phyloP scores from a whole-genome alignment of 345 rosid species.

The Gossypium herbaceum region DNA sequence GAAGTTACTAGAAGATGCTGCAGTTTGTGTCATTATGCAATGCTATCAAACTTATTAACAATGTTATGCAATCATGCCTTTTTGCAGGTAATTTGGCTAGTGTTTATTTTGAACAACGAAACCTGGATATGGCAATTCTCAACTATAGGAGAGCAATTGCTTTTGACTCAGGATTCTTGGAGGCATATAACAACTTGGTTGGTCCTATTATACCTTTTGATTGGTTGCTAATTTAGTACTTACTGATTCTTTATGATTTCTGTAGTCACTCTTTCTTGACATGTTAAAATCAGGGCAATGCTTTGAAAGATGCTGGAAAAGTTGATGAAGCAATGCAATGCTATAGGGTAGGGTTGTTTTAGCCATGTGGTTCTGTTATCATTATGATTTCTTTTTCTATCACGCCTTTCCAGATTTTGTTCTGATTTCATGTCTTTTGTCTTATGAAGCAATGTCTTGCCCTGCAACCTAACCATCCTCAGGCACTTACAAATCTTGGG shows the following conservation, averaged over 20 bases:
- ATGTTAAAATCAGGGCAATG: slow-evolving; percentile 66
- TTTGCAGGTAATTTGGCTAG: slow-evolving; percentile 85
- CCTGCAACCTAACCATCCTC: slow-evolving; percentile 87
- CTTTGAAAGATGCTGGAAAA: slow-evolving; percentile 82
- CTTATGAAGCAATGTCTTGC: slow-evolving; percentile 81
- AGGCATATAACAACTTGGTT: slow-evolving; percentile 97
- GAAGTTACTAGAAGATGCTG: neutral
- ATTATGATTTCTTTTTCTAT: slow-evolving; percentile 16
- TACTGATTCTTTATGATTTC: neutral
- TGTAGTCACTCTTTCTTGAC: neutral
- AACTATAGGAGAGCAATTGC: slow-evolving; percentile 80
- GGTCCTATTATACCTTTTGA: slow-evolving; percentile 18
- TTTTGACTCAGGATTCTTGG: slow-evolving; percentile 79
- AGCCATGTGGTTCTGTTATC: neutral
- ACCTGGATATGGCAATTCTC: slow-evolving; percentile 76
- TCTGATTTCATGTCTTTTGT: slow-evolving; percentile 2
- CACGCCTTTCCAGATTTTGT: neutral
- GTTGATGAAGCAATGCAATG: slow-evolving; percentile 93
- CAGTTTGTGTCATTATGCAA: neutral
- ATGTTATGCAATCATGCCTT: neutral
- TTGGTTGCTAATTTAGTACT: neutral
- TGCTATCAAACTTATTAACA: neutral
- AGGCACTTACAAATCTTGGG: slow-evolving; percentile 94
- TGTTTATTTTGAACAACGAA: slow-evolving; percentile 77
- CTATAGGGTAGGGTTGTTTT: slow-evolving; percentile 56